Conservation (phyloP, 2,329 filamentous ascomycete species). For the Fusarium xylarioides region DNA sequence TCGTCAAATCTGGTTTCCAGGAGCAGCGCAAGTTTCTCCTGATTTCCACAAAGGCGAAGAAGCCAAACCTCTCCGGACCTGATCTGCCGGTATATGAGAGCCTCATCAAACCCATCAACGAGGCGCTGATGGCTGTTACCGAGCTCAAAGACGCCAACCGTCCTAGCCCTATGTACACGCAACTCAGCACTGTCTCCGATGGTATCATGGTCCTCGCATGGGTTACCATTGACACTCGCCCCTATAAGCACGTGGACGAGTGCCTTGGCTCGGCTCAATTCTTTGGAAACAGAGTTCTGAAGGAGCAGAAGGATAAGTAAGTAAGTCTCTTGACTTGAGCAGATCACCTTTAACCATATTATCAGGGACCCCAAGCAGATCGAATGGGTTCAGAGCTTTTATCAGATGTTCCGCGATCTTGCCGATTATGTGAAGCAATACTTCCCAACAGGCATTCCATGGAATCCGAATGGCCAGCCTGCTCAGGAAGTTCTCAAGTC, state of each 20-base stretch:
- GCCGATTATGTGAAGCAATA: conserved; percentile 85
- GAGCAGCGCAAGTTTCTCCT: conserved; percentile 89
- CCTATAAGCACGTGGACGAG: conserved; percentile 86
- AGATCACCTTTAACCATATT: not conserved
- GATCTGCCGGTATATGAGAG: conserved; percentile 75
- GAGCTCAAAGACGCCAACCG: conserved; percentile 86
- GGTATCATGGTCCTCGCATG: conserved; percentile 90
- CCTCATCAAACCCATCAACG: conserved; percentile 86
- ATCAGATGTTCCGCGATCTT: conserved; percentile 86
- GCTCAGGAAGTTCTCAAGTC: conserved; percentile 72
- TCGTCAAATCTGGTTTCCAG: conserved; percentile 73
- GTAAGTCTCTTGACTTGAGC: not conserved
- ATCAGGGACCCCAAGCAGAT: conserved; percentile 79
- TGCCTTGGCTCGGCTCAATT: conserved; percentile 86
- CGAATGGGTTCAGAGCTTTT: conserved; percentile 93
- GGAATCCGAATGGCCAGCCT: conserved; percentile 83
- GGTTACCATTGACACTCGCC: conserved; percentile 86
- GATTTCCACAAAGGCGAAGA: conserved; percentile 89
- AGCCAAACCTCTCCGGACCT: conserved; percentile 74
- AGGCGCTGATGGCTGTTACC: conserved; percentile 79
- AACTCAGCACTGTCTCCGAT: conserved; percentile 87
- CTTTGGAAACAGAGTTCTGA: conserved; percentile 93
- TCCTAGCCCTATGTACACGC: conserved; percentile 77
- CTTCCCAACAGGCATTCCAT: conserved; percentile 80
- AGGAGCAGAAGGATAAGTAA: conserved; percentile 81